Evolutionary conservation across 2,329 filamentous ascomycete genomes (phyloP), one percentile per base, ranked within the genome.

Genomic region (Fusarium irregulare): DNA sequence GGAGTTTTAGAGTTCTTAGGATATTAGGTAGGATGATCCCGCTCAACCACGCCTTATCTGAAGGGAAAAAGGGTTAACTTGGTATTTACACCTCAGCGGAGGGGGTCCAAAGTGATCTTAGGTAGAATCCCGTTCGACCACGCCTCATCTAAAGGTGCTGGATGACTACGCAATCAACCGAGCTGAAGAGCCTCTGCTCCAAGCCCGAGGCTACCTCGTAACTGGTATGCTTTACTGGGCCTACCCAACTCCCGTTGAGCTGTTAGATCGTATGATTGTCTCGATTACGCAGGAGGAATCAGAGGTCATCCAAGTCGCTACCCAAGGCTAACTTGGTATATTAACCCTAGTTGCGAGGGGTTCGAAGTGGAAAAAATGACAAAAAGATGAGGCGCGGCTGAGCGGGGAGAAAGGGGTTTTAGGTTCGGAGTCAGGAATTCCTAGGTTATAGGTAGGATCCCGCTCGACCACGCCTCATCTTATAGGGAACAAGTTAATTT

Each of bases 291-390:
- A 84, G 34, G 94, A 97, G 70, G 83, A 89, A 21, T 92, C 93
- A 0, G 94, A 98, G 78, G 89, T 98, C 37, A 95, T 98, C 46
- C 93, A 96, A 78, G 94, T 97, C 20, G 91, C 95, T 21, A 32
- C 2, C 2, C 27, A 32, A 16, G 14, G 30, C 3, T 9, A 32
- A 8, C 14, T 32, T 16, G 14, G 14, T 32, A 32, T 9, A 28
- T 28, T 12, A 16, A 16, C 14, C 30, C 30, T 14, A 10, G 94
- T 94, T 55, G 89, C 30, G 30, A 32, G 27, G 27, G 16, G 16
- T 37, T 37, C 32, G 32, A 34, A 18, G 9, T 9, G 14, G 2
- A 34, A 16, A 34, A 30, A 30, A 30, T 30, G 28, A 30, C 13
- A 32, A 32, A 32, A 34, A 18, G 32, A 34, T 34, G 16, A 34